Base-by-base conservation (phyloP, 2,329 filamentous ascomycete species). In the Ceratocystis lukuohia region DNA sequence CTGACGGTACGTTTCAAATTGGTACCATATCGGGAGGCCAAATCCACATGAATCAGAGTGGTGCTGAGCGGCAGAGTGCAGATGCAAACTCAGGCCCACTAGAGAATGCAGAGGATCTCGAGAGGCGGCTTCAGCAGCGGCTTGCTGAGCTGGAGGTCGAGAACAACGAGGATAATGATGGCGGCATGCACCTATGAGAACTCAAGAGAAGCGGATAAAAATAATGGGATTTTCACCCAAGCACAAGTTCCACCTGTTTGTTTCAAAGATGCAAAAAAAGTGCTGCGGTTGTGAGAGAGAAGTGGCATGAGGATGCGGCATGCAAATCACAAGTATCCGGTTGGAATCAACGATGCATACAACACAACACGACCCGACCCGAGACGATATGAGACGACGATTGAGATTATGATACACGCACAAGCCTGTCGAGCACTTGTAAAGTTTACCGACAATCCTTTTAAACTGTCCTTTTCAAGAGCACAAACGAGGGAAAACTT, bases 1-100 rank as follows among this genome's bases (percentile, higher is more conserved):
- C 73, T 33, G 84, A 87, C 71, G 84, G 84, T 28, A 87, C 84
- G 0, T 86, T 87, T 71, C 80, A 84, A 72, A 83, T 80, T 1
- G 84, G 84, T 8, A 80, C 79, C 15, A 79, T 86, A 70, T 76
- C 79, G 1, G 77, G 78, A 68, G 81, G 81, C 28, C 75, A 79
- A 70, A 70, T 83, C 2, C 75, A 74, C n/a, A 75, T 82, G 72
- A 77, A 81, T 70, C 20, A 62, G 3, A n/a, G 63, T 8, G 37
- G 3, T 22, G 22, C 48, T 25, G 22, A 46, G 6, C 53, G 22
- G 53, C 53, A 17, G 12, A 20, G 41, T 33, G n/a, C 56, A 30
- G 28, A 46, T 33, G 12, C 56, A 30, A 25, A 59, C 41, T 59
- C 61, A 10, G 44, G 53, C 5, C 50, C 57, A 2, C 30, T 56